A percentile compares a stretch with the other conserved stretches of the same genome.
These are phyloP conservation scores for Heliamphora pulchella DNA, from an alignment of 179 eudicot species.

Conservation along the genomic window DNA sequence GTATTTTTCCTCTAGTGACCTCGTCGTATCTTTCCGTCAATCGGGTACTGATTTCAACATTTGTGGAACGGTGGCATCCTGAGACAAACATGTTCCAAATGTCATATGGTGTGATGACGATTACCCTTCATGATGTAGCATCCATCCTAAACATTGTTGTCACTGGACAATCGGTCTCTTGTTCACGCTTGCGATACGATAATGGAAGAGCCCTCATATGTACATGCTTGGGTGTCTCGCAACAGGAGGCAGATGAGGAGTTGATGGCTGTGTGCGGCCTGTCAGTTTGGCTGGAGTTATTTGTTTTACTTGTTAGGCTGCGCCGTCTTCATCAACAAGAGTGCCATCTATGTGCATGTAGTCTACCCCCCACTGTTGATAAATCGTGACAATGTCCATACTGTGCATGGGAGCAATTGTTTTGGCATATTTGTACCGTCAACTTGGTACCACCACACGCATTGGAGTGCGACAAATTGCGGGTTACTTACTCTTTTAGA, in stretches of 20 bases:
- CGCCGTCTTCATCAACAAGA: too few relatives aligned
- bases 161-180: too few relatives aligned
- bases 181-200: neutral
- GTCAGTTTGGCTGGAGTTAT: neutral
- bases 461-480: too few relatives aligned
- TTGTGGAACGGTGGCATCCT: neutral
- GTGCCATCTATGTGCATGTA: too few relatives aligned
- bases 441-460: too few relatives aligned
- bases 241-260: neutral
- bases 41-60: neutral
- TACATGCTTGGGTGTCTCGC: too few relatives aligned
- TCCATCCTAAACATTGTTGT: neutral
- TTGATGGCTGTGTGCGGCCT: neutral
- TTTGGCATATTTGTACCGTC: too few relatives aligned
- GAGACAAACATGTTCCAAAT: neutral
- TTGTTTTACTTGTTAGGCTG: too few relatives aligned
- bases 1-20: neutral
- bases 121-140: neutral
- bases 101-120: neutral
- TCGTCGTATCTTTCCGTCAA: neutral
- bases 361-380: too few relatives aligned
- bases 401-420: too few relatives aligned
- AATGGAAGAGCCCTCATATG: neutral
- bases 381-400: too few relatives aligned
- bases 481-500: too few relatives aligned